Conservation (phyloP, 495 filamentous ascomycete genomes). For the Daldinia vernicosa region DNA sequence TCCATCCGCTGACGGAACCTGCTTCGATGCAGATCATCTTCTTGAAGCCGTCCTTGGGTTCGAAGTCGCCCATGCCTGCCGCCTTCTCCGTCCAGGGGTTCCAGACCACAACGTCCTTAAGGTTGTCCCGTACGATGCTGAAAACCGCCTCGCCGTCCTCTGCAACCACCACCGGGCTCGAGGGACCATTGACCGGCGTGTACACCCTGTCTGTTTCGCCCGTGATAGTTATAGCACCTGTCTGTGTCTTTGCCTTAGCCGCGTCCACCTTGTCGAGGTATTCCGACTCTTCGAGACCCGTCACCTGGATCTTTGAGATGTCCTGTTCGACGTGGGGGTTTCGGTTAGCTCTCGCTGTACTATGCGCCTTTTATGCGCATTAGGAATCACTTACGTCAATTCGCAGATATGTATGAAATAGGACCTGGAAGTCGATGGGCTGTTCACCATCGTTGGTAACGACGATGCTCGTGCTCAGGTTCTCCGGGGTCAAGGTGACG, state of each 20-base stretch:
- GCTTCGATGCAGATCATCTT: slow-evolving; percentile 95
- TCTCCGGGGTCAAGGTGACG: slow-evolving; percentile 79
- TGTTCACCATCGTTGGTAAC: slow-evolving; percentile 84
- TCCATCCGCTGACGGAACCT: slow-evolving; percentile 82
- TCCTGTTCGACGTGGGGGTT: slow-evolving; percentile 60
- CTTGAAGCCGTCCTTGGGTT: slow-evolving; percentile 85
- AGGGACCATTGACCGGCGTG: slow-evolving; percentile 70
- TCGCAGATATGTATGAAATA: slow-evolving; percentile 90
- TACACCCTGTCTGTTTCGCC: slow-evolving; percentile 82
- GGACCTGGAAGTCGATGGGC: slow-evolving; percentile 87
- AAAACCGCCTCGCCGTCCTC: slow-evolving; percentile 70
- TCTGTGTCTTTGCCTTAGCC: slow-evolving; percentile 65
- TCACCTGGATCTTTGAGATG: slow-evolving; percentile 72
- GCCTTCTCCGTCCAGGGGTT: slow-evolving; percentile 94
- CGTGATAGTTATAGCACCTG: slow-evolving; percentile 64
- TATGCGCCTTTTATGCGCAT: background rate
- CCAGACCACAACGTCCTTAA: slow-evolving; percentile 92
- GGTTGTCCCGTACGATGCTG: slow-evolving; percentile 78
- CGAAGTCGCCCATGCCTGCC: slow-evolving; percentile 84
- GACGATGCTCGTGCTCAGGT: slow-evolving; percentile 82
- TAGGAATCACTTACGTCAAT: slow-evolving; percentile 68
- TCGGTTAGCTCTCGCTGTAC: background rate
- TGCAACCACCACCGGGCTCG: slow-evolving; percentile 62
- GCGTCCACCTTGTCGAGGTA: slow-evolving; percentile 85
- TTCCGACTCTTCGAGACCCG: slow-evolving; percentile 73